Evolutionary conservation across 305 asterid species (phyloP).

Genomic region (Plantago coronopus): DNA sequence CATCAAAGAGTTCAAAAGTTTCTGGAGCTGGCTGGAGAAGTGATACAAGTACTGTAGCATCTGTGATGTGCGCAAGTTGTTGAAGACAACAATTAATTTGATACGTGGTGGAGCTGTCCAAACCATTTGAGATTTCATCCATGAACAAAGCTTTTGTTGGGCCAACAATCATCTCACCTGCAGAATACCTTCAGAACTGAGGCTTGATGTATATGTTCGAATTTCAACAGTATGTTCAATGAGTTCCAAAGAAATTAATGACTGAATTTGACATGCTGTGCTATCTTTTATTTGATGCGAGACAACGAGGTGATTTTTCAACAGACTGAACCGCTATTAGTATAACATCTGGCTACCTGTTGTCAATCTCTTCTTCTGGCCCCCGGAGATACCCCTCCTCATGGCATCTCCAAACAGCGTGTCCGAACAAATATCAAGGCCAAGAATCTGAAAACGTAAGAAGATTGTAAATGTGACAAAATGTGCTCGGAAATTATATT

Average conservation of each 20-base stretch:
- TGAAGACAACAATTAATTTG: slow-evolving; percentile 38
- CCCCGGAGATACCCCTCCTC: slow-evolving; percentile 45
- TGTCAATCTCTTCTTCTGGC: slow-evolving; percentile 40
- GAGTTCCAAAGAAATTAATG: background rate
- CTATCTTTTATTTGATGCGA: background rate
- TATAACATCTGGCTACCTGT: slow-evolving; percentile 24
- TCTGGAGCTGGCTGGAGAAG: slow-evolving; percentile 56
- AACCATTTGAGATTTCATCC: slow-evolving; percentile 44
- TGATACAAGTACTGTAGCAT: slow-evolving; percentile 38
- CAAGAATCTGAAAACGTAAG: slow-evolving; percentile 29
- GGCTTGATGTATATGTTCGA: background rate
- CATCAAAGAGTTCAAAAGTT: slow-evolving; percentile 42
- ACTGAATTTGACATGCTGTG: background rate
- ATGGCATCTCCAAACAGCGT: slow-evolving; percentile 32
- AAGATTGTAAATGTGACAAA: background rate
- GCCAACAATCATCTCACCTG: slow-evolving; percentile 46
- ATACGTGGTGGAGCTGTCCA: slow-evolving; percentile 44
- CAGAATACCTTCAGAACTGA: background rate
- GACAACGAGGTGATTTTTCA: background rate
- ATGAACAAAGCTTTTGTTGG: slow-evolving; percentile 43
- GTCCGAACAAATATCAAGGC: slow-evolving; percentile 38
- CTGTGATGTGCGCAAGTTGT: slow-evolving; percentile 39
- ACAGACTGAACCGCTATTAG: background rate
- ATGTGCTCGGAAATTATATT: background rate
- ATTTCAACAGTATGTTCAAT: background rate